Base-by-base conservation (phyloP, 257 asterid genomes). In the Haberlea rhodopensis region DNA sequence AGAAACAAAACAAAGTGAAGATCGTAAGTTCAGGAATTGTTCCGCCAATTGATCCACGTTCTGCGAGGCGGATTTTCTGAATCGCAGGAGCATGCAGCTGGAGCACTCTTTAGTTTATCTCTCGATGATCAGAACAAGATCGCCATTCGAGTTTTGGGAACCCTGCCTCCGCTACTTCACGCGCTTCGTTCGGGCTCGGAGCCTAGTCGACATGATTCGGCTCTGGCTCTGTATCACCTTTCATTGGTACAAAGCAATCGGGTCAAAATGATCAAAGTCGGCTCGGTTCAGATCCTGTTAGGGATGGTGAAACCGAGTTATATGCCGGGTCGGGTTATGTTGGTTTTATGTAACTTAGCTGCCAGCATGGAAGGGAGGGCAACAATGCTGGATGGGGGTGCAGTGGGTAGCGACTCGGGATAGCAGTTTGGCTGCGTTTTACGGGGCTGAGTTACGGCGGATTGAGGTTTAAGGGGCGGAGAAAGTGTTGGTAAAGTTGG, bases 111-210 rank as follows among this genome's bases (percentile, higher is more conserved):
- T 77, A 90, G 99, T 56, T 63, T 94, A 53, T 92, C 99, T 0
- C 87, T 90, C 4, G 96, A 94, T 49, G 87, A 86, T 65, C 89
- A 82, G 73, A 94, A 90, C 77, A 90, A 86, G 72, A 87, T 92
- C 0, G 99, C 99, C 0, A 80, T 94, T 26, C 97, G 99, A 2
- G 99, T 90, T 1, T 60, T 94, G n/a, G 99, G 99, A 20, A 97
- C 89, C 5, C 59, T 94, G 71, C 84, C 88, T 7, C 97, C 97
- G 20, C 90, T 90, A 2, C 80, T 94, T 32, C 90, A 84, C 77
- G 75, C 96, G 6, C 77, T 94, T 1, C 81, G 95, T 0, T 81
- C 97, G 5, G 92, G 79, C 0, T 94, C 97, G 10, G 95, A 84
- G 66, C 82, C 96, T 31, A 86, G 90, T 16, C 79, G 97, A 67